These are phyloP conservation scores for Fusarium sp. DNA, from an alignment of 2,329 filamentous ascomycete genomes.

Conservation along the genomic window DNA sequence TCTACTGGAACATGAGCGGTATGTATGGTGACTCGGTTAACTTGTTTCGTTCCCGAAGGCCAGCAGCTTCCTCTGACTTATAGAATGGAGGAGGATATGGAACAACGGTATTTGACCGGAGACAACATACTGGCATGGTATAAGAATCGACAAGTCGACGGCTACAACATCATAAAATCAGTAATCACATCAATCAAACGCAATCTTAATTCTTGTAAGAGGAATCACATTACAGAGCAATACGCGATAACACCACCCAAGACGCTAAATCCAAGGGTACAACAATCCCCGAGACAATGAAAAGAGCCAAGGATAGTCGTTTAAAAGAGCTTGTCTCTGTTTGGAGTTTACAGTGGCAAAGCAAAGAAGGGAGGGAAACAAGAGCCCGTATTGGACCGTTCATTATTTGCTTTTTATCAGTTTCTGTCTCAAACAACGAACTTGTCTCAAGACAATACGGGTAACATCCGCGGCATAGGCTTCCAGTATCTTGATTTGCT, in stretches of 20 bases:
- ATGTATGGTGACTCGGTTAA: not conserved
- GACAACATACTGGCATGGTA: not conserved
- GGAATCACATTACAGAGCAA: not conserved
- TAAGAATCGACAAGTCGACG: not conserved
- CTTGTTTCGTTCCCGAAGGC: not conserved
- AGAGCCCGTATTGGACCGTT: not conserved
- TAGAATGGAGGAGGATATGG: not conserved
- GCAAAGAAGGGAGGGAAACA: conserved; percentile 11
- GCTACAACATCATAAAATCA: not conserved
- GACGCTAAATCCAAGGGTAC: not conserved
- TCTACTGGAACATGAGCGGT: not conserved
- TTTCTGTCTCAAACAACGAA: not conserved
- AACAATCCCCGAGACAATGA: conserved; percentile 1
- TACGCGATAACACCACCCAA: not conserved
- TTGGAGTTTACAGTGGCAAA: not conserved
- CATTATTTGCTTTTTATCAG: conserved; percentile 11
- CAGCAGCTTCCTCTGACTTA: not conserved
- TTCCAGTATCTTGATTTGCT: not conserved
- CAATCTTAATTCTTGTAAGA: not conserved
- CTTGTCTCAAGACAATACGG: not conserved
- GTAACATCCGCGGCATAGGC: not conserved
- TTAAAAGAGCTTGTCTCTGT: not conserved
- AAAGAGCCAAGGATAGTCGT: not conserved
- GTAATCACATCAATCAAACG: not conserved
- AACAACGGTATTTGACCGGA: not conserved